phyloP scores from a whole-genome alignment of 352 stramenopile genomes.

The Phytophthora aleatoria region DNA sequence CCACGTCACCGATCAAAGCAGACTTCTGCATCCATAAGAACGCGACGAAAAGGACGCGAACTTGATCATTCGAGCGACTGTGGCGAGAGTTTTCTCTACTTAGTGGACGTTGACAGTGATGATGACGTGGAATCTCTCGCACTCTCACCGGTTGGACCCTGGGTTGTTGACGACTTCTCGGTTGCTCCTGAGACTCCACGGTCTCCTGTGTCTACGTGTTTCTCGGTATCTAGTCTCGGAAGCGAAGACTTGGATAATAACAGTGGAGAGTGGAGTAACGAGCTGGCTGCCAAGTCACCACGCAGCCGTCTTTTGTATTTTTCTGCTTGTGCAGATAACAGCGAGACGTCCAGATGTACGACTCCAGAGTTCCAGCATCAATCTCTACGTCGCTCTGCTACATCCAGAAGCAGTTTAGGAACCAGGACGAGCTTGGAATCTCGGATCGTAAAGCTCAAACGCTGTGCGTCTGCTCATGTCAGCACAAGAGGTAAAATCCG shows the following conservation, averaged over 20 bases:
- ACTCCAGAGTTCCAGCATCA: background rate
- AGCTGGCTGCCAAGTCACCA: conserved; percentile 49
- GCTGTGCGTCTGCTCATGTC: conserved; percentile 35
- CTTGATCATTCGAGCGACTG: conserved; percentile 8
- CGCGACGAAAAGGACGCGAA: background rate
- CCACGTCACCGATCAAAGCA: conserved; percentile 9
- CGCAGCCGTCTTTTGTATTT: conserved; percentile 69
- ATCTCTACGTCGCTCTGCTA: conserved; percentile 22
- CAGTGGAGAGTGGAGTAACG: conserved; percentile 17
- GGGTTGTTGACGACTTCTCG: conserved; percentile 37
- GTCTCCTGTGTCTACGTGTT: conserved; percentile 31
- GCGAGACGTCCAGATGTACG: conserved; percentile 3
- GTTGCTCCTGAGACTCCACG: conserved; percentile 10
- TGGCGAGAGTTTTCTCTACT: conserved; percentile 31
- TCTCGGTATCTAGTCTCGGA: conserved; percentile 27
- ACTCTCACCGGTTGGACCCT: conserved; percentile 57
- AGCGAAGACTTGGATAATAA: conserved; percentile 34
- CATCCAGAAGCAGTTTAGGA: conserved; percentile 15
- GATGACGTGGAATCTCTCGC: conserved; percentile 20
- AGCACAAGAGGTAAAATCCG: conserved; percentile 10
- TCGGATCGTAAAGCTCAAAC: conserved; percentile 13
- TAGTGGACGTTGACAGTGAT: conserved; percentile 24
- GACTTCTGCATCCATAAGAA: background rate
- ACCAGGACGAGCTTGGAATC: conserved; percentile 5
- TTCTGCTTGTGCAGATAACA: conserved; percentile 44